These are phyloP conservation scores for Salvia miltiorrhiza DNA, from an alignment of 257 asterid species.

Conservation along the genomic window DNA sequence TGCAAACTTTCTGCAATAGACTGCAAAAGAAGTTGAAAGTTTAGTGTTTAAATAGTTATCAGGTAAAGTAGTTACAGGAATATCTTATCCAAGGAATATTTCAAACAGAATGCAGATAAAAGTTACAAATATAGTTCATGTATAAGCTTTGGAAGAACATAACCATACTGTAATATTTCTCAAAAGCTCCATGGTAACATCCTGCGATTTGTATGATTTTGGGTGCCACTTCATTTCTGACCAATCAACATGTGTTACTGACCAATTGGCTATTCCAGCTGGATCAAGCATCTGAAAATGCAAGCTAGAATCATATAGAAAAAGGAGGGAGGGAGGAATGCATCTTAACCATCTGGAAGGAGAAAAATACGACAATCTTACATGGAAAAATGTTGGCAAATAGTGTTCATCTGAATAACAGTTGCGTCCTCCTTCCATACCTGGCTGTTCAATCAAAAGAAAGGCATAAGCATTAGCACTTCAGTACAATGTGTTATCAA, in stretches of 20 bases:
- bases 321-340: not conserved
- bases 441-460: constrained; percentile 76
- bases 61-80: not conserved
- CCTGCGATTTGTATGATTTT: constrained; percentile 63
- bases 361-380: constrained; percentile 32
- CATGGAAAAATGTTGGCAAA: constrained; percentile 88
- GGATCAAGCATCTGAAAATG: constrained; percentile 78
- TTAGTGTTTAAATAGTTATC: not conserved
- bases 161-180: constrained; percentile 68
- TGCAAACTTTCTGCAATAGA: constrained; percentile 71
- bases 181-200: constrained; percentile 53
- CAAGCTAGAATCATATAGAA: not conserved
- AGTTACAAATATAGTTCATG: not conserved
- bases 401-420: constrained; percentile 99
- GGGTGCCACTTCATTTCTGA: constrained; percentile 96
- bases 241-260: constrained; percentile 90
- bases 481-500: not conserved
- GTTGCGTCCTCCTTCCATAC: constrained; percentile 81
- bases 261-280: constrained; percentile 80
- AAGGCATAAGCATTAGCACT: constrained; percentile 21
- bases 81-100: not conserved
- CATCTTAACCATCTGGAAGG: not conserved
- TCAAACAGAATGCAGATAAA: not conserved
- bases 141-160: not conserved
- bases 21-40: constrained; percentile 53